Evolutionary conservation across 306 rosid species (phyloP).

Genomic region (Quercus parvula): DNA sequence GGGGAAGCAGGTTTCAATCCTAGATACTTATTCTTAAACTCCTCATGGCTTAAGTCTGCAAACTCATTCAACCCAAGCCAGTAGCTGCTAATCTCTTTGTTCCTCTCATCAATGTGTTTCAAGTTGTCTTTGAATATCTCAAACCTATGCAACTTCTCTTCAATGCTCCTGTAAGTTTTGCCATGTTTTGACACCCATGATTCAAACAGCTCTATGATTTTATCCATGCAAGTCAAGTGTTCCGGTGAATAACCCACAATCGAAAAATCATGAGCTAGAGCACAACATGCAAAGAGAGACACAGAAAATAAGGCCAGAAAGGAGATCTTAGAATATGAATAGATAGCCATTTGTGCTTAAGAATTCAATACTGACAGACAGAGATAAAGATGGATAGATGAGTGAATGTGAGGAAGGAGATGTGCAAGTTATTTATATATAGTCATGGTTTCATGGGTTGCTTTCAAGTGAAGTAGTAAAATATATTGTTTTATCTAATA

Average conservation of each 20-base stretch:
- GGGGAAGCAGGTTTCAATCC: slow-evolving; percentile 41
- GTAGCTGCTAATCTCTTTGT: slow-evolving; percentile 47
- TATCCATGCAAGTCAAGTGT: slow-evolving; percentile 58
- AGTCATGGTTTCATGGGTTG: slow-evolving; percentile 30
- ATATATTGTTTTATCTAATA: neutral
- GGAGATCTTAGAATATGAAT: slow-evolving; percentile 26
- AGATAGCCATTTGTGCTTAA: slow-evolving; percentile 36
- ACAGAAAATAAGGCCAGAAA: neutral
- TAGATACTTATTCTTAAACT: slow-evolving; percentile 45
- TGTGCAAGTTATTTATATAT: slow-evolving; percentile 14
- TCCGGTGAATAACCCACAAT: slow-evolving; percentile 61
- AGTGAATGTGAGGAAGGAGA: slow-evolving; percentile 20
- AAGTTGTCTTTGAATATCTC: slow-evolving; percentile 68
- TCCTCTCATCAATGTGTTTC: slow-evolving; percentile 59
- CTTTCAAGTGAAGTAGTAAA: slow-evolving; percentile 50
- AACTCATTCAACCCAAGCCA: slow-evolving; percentile 78
- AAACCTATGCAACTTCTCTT: slow-evolving; percentile 62
- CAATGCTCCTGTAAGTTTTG: slow-evolving; percentile 49
- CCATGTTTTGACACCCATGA: slow-evolving; percentile 62
- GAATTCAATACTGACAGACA: neutral
- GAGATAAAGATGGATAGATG: slow-evolving; percentile 1
- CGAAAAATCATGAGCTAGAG: slow-evolving; percentile 45
- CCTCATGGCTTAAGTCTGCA: slow-evolving; percentile 68
- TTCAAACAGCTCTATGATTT: slow-evolving; percentile 56
- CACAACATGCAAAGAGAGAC: slow-evolving; percentile 25